Percentiles rank a stretch among this genome's conserved stretches.
phyloP scores from a whole-genome alignment of 495 filamentous ascomycete genomes.

The Trichocladium antarcticum region DNA sequence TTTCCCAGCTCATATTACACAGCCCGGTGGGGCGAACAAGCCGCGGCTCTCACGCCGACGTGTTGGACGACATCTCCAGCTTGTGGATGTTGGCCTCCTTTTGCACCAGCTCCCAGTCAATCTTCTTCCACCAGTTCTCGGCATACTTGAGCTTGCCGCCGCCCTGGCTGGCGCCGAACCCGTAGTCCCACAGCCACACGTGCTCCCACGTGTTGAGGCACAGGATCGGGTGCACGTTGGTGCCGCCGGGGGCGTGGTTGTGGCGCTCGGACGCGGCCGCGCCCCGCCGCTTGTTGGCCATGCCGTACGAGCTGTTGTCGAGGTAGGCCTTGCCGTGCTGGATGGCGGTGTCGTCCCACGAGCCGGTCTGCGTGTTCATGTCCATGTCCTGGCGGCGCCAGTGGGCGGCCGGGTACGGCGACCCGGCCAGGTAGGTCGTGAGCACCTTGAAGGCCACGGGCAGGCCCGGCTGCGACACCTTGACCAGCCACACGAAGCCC shows the following conservation, averaged over 20 bases:
- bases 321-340: conserved; percentile 22
- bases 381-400: conserved; percentile 69
- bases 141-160: conserved; percentile 66
- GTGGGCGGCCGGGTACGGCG: conserved; percentile 74
- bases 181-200: conserved; percentile 78
- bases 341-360: conserved; percentile 25
- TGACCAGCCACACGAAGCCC: conserved; percentile 90
- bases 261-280: conserved; percentile 26
- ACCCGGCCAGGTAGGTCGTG: conserved; percentile 82
- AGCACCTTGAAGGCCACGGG: conserved; percentile 55
- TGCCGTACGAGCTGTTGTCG: conserved; percentile 34
- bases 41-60: not conserved
- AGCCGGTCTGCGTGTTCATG: conserved; percentile 53
- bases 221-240: conserved; percentile 61
- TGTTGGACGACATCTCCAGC: conserved; percentile 3
- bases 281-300: conserved; percentile 37
- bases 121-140: conserved; percentile 70
- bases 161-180: conserved; percentile 36
- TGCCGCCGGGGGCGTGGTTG: conserved; percentile 51
- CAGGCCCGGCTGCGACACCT: conserved; percentile 25
- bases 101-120: conserved; percentile 75
- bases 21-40: not conserved
- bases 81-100: conserved; percentile 16
- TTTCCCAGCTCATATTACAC: conserved; percentile 1
- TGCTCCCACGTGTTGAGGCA: conserved; percentile 97